Evolutionary conservation across 768 basidiomycete genomes (phyloP).

Genomic region (Mycena alexandri): DNA sequence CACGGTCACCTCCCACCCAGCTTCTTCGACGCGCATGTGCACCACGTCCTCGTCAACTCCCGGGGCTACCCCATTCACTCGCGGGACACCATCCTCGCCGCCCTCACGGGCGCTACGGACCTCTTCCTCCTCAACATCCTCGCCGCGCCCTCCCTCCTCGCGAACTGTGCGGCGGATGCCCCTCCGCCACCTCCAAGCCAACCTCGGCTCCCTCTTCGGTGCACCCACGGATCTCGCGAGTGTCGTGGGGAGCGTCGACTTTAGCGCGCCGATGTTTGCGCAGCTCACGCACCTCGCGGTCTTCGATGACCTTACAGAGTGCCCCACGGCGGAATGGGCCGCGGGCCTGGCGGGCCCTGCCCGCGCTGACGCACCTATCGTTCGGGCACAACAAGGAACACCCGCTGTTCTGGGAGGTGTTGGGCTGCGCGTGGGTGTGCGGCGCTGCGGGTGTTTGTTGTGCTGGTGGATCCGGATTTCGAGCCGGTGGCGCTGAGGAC

Average conservation of each 20-base stretch:
- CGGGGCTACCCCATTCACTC: neutral
- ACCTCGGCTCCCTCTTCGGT: neutral
- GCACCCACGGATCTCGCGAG: neutral
- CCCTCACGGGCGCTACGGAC: neutral
- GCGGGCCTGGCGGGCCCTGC: neutral
- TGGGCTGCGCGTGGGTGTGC: neutral
- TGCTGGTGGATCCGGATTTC: neutral
- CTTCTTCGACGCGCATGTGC: neutral
- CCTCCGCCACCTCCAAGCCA: slow-evolving; percentile 1
- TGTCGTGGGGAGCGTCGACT: neutral
- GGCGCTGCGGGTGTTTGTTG: neutral
- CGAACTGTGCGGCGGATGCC: neutral
- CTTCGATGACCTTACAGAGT: neutral
- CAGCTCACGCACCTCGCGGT: neutral
- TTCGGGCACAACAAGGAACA: neutral
- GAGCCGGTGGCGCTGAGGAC: neutral
- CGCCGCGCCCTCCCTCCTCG: neutral
- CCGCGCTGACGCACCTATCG: slow-evolving; percentile 1
- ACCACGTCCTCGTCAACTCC: neutral
- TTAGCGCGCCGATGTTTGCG: neutral
- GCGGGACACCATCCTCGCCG: neutral
- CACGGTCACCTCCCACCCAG: neutral
- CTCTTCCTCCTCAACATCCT: neutral
- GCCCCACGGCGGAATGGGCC: neutral
- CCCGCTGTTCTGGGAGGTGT: neutral